Conservation (phyloP, 2,329 filamentous ascomycete genomes). For the Pseudocercospora pini-densiflorae region DNA sequence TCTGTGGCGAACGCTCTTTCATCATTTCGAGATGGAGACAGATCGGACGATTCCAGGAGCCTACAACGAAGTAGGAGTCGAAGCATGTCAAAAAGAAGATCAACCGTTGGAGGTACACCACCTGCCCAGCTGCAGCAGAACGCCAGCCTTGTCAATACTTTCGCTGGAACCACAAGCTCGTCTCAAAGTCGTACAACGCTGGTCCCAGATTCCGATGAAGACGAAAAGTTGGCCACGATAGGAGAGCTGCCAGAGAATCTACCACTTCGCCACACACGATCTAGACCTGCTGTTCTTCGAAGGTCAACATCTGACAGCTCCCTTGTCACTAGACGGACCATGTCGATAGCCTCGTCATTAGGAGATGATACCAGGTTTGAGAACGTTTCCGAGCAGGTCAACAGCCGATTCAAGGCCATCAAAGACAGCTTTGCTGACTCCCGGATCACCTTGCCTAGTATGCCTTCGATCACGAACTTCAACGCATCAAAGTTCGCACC, state of each 20-base stretch:
- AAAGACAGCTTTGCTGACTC: slow-evolving; percentile 86
- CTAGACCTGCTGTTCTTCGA: slow-evolving; percentile 49
- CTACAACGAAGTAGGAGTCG: not conserved
- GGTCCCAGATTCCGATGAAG: slow-evolving; percentile 14
- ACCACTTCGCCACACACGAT: slow-evolving; percentile 24
- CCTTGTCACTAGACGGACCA: slow-evolving; percentile 69
- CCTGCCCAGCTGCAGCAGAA: not conserved
- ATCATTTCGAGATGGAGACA: slow-evolving; percentile 13
- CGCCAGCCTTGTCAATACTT: not conserved
- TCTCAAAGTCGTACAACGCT: not conserved
- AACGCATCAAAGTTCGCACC: slow-evolving; percentile 33
- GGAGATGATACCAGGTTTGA: slow-evolving; percentile 83
- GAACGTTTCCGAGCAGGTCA: slow-evolving; percentile 81
- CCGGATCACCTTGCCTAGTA: slow-evolving; percentile 65
- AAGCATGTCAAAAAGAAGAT: slow-evolving; percentile 8
- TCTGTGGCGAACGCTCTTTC: slow-evolving; percentile 35
- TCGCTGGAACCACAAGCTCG: not conserved
- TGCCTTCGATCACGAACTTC: slow-evolving; percentile 56
- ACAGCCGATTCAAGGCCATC: slow-evolving; percentile 87
- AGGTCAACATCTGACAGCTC: slow-evolving; percentile 78
- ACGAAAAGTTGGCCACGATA: slow-evolving; percentile 27
- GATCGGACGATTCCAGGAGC: slow-evolving; percentile 15
- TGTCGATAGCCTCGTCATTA: slow-evolving; percentile 79
- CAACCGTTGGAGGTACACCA: slow-evolving; percentile 12
- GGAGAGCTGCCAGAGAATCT: slow-evolving; percentile 29